A percentile compares a stretch with the other conserved stretches of the same genome.
Conservation (phyloP, 2,329 filamentous ascomycete genomes). For the Mycosphaerella arachidis region DNA sequence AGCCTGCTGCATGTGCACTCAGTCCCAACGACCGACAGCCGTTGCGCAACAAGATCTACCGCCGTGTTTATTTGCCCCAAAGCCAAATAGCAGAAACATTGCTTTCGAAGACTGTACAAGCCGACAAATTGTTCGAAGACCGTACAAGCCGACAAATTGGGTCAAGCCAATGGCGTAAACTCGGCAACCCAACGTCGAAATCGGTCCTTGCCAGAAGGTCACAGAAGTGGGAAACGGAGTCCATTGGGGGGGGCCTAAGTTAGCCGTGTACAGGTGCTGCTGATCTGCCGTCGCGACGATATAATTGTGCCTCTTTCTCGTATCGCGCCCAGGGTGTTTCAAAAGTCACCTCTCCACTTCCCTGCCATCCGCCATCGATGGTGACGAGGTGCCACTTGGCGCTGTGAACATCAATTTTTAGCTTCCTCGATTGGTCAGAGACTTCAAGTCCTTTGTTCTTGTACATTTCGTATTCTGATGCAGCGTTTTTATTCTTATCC, state of each 20-base stretch:
- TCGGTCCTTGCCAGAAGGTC: neutral
- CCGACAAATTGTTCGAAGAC: too few species aligned
- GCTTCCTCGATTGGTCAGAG: neutral
- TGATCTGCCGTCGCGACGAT: neutral
- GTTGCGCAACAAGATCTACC: too few species aligned
- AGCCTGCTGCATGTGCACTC: neutral
- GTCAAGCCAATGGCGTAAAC: too few species aligned
- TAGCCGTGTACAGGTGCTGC: neutral
- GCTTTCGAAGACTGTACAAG: too few species aligned
- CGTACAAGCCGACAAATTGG: too few species aligned
- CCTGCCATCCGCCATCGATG: neutral
- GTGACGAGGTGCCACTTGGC: neutral
- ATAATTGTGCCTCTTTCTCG: too few species aligned
- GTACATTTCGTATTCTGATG: neutral
- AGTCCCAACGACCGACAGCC: too few species aligned
- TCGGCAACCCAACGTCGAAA: neutral
- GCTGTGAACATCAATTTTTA: neutral
- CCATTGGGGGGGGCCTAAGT: too few species aligned
- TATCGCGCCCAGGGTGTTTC: neutral
- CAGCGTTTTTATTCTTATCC: neutral
- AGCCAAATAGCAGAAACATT: too few species aligned
- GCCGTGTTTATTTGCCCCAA: too few species aligned
- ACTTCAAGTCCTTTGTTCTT: neutral
- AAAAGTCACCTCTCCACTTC: neutral
- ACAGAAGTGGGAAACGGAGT: too few species aligned